Percentiles rank a stretch among this genome's conserved stretches.
These are phyloP conservation scores for Tetraselmis striata DNA, from an alignment of 139 green algal genomes.

Conservation along the genomic window DNA sequence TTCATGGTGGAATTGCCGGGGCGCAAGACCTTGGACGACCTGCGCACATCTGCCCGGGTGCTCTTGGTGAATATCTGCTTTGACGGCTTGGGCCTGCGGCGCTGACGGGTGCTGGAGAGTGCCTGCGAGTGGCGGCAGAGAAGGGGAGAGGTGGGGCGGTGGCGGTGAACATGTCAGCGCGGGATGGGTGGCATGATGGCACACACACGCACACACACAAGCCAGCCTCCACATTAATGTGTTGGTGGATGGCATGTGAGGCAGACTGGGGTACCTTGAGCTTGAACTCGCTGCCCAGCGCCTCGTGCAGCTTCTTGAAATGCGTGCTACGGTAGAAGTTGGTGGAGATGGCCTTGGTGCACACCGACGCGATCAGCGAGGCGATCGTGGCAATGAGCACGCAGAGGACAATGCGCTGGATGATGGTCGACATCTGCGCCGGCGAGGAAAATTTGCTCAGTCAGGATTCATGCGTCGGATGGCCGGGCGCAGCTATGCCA, in stretches of 20 bases:
- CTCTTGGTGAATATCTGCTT: not conserved
- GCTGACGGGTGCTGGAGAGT: not conserved
- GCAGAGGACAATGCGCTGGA: not conserved
- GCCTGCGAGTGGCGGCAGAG: not conserved
- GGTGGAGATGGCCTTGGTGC: not conserved
- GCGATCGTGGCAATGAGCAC: not conserved
- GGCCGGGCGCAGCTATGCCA: no score
- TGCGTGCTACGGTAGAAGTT: not conserved
- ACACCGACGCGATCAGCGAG: not conserved
- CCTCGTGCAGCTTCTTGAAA: not conserved
- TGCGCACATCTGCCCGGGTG: no score
- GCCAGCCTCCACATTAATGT: no score
- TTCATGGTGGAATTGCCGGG: no score
- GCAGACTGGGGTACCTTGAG: not conserved
- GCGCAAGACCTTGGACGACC: no score
- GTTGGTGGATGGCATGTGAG: no score
- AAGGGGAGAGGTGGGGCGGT: no score
- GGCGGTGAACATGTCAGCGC: not conserved
- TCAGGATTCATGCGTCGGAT: no score
- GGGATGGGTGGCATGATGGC: not conserved
- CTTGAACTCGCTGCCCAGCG: not conserved
- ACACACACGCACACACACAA: no score
- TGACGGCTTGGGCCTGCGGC: not conserved
- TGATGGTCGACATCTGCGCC: not conserved
- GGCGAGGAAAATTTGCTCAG: no score